These are phyloP conservation scores for Mycena chlorophos DNA, from an alignment of 768 basidiomycete genomes.

Conservation along the genomic window DNA sequence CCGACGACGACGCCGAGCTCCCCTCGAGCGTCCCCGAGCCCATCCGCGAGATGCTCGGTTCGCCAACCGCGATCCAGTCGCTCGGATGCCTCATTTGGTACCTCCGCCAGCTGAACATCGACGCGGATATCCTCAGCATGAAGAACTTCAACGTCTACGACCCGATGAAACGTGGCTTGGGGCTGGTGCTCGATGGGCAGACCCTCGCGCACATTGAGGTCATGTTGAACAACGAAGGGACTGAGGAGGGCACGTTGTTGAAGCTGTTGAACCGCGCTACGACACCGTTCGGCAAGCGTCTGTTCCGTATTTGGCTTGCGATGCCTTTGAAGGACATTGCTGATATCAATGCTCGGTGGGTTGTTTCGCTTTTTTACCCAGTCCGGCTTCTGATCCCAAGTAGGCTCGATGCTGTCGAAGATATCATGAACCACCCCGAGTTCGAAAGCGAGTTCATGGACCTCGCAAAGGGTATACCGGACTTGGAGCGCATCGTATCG, in stretches of 20 bases:
- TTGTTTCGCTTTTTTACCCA: background rate
- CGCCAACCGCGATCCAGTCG: constrained; percentile 72
- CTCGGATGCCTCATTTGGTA: constrained; percentile 95
- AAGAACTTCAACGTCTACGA: constrained; percentile 98
- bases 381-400: background rate
- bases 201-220: constrained; percentile 95
- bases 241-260: constrained; percentile 85
- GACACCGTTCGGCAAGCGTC: constrained; percentile 95
- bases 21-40: constrained; percentile 60
- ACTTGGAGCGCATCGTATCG: constrained; percentile 91
- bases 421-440: constrained; percentile 75
- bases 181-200: constrained; percentile 88
- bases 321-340: constrained; percentile 80
- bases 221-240: constrained; percentile 89
- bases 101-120: constrained; percentile 90
- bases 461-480: constrained; percentile 81
- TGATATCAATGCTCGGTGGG: constrained; percentile 86
- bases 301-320: constrained; percentile 97
- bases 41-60: constrained; percentile 71
- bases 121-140: constrained; percentile 92
- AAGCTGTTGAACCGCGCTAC: constrained; percentile 80
- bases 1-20: constrained; percentile 46
- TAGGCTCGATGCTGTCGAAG: constrained; percentile 93
- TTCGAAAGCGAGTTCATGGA: constrained; percentile 77
- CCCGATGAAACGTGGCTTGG: constrained; percentile 88